Conservation (phyloP, 2,329 filamentous ascomycete species). For the Fusarium pseudonygamai region DNA sequence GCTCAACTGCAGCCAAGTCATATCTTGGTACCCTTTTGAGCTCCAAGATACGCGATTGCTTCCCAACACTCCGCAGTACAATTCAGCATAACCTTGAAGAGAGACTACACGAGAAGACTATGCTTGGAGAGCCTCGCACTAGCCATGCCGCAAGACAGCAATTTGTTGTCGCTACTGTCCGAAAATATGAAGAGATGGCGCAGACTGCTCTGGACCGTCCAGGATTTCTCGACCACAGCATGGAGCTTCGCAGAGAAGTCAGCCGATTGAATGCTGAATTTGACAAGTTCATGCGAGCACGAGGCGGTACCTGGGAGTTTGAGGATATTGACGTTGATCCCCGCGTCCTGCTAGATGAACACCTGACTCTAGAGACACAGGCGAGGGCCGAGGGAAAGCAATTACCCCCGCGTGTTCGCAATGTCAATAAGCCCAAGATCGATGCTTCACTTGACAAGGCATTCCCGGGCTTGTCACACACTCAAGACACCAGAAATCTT, state of each 20-base stretch:
- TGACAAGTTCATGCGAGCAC: slow-evolving; percentile 38
- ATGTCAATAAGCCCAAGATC: neutral
- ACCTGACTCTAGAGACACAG: neutral
- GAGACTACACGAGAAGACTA: slow-evolving; percentile 4
- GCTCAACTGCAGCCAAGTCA: slow-evolving; percentile 43
- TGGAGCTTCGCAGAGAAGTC: slow-evolving; percentile 43
- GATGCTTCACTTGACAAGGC: neutral
- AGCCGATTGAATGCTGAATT: slow-evolving; percentile 38
- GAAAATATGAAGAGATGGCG: slow-evolving; percentile 36
- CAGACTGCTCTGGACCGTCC: slow-evolving; percentile 39
- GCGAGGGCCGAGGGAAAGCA: neutral
- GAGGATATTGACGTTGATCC: slow-evolving; percentile 37
- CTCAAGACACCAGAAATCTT: neutral
- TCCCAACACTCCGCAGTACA: slow-evolving; percentile 41
- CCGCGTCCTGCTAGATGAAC: neutral
- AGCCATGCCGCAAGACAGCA: slow-evolving; percentile 35
- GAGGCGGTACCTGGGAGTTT: slow-evolving; percentile 43
- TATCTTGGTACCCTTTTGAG: slow-evolving; percentile 46
- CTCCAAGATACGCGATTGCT: slow-evolving; percentile 48
- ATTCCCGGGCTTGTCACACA: slow-evolving; percentile 3
- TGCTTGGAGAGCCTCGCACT: slow-evolving; percentile 43
- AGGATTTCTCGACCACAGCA: slow-evolving; percentile 25
- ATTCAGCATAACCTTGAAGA: slow-evolving; percentile 36
- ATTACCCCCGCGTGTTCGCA: neutral
- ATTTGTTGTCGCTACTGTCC: slow-evolving; percentile 40